These are phyloP conservation scores for Strigomonas culicis DNA, from an alignment of 208 protist species.

Conservation along the genomic window DNA sequence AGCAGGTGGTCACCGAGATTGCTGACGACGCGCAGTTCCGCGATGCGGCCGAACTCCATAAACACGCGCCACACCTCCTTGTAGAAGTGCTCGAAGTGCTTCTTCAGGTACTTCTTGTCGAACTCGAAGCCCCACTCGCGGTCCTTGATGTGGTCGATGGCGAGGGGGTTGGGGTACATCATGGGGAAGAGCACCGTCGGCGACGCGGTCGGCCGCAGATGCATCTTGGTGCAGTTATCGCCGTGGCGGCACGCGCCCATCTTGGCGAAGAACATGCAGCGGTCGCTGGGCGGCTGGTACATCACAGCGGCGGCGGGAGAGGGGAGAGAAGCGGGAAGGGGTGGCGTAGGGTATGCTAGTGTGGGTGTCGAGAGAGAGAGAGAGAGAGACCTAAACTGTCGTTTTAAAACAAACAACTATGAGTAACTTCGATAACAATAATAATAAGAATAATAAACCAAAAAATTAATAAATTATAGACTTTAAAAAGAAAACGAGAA, in stretches of 20 bases:
- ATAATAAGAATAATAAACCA: too few relatives aligned
- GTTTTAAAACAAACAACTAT: too few relatives aligned
- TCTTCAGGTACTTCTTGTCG: conserved; percentile 86
- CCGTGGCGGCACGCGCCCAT: conserved; percentile 98
- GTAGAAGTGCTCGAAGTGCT: conserved; percentile 97
- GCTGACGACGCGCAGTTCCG: conserved; percentile 94
- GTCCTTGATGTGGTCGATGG: conserved; percentile 60
- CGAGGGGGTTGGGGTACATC: conserved; percentile 95
- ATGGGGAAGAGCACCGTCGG: conserved; percentile 96
- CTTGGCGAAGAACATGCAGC: conserved; percentile 96
- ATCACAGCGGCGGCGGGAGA: conserved; percentile 6
- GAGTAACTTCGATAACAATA: too few relatives aligned
- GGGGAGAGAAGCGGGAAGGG: background rate
- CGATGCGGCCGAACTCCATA: conserved; percentile 92
- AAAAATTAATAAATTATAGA: background rate
- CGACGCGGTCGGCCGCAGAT: conserved; percentile 91
- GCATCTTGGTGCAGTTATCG: conserved; percentile 94
- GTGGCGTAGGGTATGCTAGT: background rate
- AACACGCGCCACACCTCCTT: conserved; percentile 95
- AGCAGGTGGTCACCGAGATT: conserved; percentile 97
- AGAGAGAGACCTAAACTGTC: too few relatives aligned
- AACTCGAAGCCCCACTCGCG: conserved; percentile 46
- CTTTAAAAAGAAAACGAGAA: background rate
- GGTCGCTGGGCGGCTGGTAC: conserved; percentile 33
- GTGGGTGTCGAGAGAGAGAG: background rate